These are phyloP conservation scores for Didymella keratinophila DNA, from an alignment of 2,329 filamentous ascomycete genomes.

Conservation along the genomic window DNA sequence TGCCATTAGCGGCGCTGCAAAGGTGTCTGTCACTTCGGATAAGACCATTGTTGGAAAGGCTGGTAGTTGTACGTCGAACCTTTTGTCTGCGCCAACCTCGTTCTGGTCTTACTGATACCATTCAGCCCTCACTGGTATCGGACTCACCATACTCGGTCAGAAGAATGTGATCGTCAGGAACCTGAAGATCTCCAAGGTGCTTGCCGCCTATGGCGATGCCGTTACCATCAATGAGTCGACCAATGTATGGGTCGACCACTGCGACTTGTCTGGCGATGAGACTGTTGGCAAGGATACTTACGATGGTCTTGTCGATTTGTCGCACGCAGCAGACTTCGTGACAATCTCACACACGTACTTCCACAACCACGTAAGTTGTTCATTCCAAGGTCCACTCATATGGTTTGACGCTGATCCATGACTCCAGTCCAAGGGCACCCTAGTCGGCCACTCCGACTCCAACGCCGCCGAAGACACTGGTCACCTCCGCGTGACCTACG, in stretches of 20 bases:
- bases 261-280: constrained; percentile 64
- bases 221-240: constrained; percentile 64
- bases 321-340: constrained; percentile 68
- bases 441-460: constrained; percentile 67
- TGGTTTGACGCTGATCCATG: background rate
- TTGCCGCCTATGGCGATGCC: constrained; percentile 64
- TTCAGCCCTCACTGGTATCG: constrained; percentile 53
- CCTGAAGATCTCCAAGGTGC: constrained; percentile 65
- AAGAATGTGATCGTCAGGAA: constrained; percentile 70
- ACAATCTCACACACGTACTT: constrained; percentile 61
- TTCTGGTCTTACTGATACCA: constrained; percentile 39
- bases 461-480: constrained; percentile 64
- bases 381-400: background rate
- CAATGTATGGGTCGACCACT: constrained; percentile 70
- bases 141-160: constrained; percentile 61
- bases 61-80: constrained; percentile 48
- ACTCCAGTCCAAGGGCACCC: constrained; percentile 61
- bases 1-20: constrained; percentile 35
- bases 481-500: constrained; percentile 68
- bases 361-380: constrained; percentile 58
- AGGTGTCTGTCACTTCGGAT: constrained; percentile 29
- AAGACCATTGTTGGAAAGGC: constrained; percentile 50
- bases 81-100: background rate
- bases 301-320: constrained; percentile 62
- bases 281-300: constrained; percentile 37